These are phyloP conservation scores for Solanum medicagineum DNA, from an alignment of 257 asterid genomes.

Conservation along the genomic window DNA sequence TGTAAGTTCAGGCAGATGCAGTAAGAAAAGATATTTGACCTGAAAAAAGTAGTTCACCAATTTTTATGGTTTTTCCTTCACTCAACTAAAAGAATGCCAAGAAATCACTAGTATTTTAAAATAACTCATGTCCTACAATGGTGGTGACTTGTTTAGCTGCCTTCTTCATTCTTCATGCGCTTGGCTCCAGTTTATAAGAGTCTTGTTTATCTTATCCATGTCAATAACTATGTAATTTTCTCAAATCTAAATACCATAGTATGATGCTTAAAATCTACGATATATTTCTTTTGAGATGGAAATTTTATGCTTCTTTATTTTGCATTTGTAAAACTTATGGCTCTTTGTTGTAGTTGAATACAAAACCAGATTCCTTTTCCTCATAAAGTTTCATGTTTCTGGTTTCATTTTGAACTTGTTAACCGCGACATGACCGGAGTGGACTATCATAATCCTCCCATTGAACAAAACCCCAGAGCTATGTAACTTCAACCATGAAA, in stretches of 20 bases:
- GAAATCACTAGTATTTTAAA: not conserved
- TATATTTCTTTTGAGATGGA: not conserved
- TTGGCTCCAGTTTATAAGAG: not conserved
- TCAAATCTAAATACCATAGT: not conserved
- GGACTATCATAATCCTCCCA: not conserved
- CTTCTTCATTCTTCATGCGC: not conserved
- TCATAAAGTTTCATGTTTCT: not conserved
- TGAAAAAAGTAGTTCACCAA: not conserved
- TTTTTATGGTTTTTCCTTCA: not conserved
- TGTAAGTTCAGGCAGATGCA: conserved; percentile 5
- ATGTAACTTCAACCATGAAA: not conserved
- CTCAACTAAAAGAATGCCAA: not conserved
- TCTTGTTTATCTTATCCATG: not conserved
- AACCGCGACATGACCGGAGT: not conserved
- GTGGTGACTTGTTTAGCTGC: not conserved
- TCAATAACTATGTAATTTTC: not conserved
- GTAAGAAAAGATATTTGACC: conserved; percentile 1
- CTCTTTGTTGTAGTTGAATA: not conserved
- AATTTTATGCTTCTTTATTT: not conserved
- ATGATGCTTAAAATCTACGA: not conserved
- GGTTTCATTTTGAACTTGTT: not conserved
- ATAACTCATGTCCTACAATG: not conserved
- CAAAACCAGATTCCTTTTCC: not conserved
- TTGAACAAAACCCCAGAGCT: not conserved
- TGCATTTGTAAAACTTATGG: not conserved